A percentile compares a stretch with the other conserved stretches of the same genome.
Evolutionary conservation across 164 flowering plant species (phyloP).

Genomic region (Tetrastigma voinierianum): DNA sequence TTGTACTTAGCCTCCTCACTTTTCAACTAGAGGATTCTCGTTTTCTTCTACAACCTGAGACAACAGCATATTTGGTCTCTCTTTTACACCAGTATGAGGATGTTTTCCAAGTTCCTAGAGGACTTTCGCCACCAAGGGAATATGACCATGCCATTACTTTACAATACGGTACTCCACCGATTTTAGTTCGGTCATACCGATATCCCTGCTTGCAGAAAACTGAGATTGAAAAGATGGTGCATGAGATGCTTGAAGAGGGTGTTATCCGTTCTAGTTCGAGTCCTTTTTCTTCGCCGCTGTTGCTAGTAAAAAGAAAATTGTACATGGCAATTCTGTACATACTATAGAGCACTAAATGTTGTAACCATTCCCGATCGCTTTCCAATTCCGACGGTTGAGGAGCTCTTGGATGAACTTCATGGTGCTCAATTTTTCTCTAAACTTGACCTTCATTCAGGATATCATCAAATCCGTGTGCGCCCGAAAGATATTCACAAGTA

Average conservation of each 20-base stretch:
- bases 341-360: not conserved
- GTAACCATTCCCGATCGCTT: not conserved
- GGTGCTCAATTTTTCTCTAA: no score
- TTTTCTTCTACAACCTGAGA: no score
- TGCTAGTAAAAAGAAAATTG: not conserved
- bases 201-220: not conserved
- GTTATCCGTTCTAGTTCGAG: not conserved
- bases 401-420: slow-evolving; percentile 5
- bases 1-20: no score
- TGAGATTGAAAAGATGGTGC: not conserved
- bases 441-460: no score
- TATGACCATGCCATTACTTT: no score
- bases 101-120: no score
- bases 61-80: no score
- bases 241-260: not conserved
- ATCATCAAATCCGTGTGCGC: slow-evolving; percentile 4
- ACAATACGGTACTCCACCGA: no score
- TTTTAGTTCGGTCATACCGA: not conserved
- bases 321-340: not conserved
- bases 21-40: no score
- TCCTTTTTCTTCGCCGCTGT: slow-evolving; percentile 1
- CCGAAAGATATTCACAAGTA: not conserved
- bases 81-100: no score
- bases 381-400: slow-evolving; percentile 1
- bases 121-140: no score